A percentile compares a stretch with the other conserved stretches of the same genome.
Conservation (phyloP, 192 early-diverging fungal genomes). For the Gamsiella multidivaricata region DNA sequence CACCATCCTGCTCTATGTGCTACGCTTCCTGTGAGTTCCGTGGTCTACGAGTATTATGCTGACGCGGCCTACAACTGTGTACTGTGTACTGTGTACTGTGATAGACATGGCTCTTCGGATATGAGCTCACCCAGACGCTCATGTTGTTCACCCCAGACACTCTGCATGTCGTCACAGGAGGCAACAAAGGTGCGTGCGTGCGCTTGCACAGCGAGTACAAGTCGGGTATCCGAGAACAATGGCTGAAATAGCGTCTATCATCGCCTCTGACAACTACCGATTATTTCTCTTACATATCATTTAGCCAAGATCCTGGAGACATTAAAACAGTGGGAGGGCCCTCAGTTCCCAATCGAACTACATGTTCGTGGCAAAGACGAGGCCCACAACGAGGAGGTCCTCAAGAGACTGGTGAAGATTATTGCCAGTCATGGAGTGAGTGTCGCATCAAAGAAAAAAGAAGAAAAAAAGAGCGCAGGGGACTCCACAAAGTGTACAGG, state of each 20-base stretch:
- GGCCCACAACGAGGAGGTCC: conserved; percentile 73
- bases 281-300: conserved; percentile 1
- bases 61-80: not conserved
- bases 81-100: not conserved
- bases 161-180: conserved; percentile 80
- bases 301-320: conserved; percentile 70
- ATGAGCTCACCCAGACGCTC: conserved; percentile 91
- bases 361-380: conserved; percentile 81
- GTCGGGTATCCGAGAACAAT: not conserved
- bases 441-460: not conserved
- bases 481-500: too few relatives aligned
- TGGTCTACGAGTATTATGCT: too few relatives aligned
- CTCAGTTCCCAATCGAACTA: conserved; percentile 79
- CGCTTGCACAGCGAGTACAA: too few relatives aligned
- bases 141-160: conserved; percentile 81
- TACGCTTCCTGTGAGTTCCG: not conserved
- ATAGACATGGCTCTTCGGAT: conserved; percentile 93
- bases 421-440: conserved; percentile 57
- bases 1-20: not conserved
- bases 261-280: not conserved
- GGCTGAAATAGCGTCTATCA: not conserved
- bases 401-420: conserved; percentile 66
- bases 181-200: conserved; percentile 80
- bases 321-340: conserved; percentile 65
- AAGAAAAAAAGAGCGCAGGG: not conserved